A percentile compares a stretch with the other conserved stretches of the same genome.
phyloP scores from a whole-genome alignment of 2,329 filamentous ascomycete genomes.

The Talaromyces sp. region DNA sequence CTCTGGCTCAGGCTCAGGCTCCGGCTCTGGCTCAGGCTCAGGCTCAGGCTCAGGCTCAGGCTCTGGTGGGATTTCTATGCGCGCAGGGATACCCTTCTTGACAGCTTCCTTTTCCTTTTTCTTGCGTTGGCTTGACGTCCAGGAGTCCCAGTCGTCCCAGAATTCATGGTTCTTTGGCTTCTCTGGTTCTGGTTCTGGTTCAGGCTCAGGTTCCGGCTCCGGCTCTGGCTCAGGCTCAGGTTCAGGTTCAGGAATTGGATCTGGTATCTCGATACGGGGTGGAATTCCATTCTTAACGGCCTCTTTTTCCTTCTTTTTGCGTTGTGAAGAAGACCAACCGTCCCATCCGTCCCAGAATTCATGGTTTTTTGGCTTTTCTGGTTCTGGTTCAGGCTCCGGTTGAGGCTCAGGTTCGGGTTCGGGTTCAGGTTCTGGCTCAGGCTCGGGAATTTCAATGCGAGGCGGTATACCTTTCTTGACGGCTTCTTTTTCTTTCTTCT shows the following conservation, averaged over 20 bases:
- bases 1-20: slow-evolving; percentile 3
- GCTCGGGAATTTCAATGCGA: too few species aligned
- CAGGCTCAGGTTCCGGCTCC: slow-evolving; percentile 21
- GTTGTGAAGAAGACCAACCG: not conserved
- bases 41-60: slow-evolving; percentile 4
- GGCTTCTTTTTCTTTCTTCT: slow-evolving; percentile 11
- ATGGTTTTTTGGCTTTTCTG: slow-evolving; percentile 1
- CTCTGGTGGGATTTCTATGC: slow-evolving; percentile 3
- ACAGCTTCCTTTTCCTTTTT: slow-evolving; percentile 11
- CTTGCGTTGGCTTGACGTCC: not conserved
- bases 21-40: slow-evolving; percentile 7
- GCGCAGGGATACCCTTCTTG: slow-evolving; percentile 3
- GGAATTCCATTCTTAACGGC: slow-evolving; percentile 7
- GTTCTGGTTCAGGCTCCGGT: not conserved
- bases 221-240: slow-evolving; percentile 27
- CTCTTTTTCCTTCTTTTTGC: slow-evolving; percentile 10
- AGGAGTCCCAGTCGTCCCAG: slow-evolving; percentile 7
- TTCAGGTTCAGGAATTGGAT: slow-evolving; percentile 50
- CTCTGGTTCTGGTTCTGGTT: slow-evolving; percentile 18
- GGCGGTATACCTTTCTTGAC: slow-evolving; percentile 5
- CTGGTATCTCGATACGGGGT: slow-evolving; percentile 12
- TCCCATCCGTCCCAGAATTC: slow-evolving; percentile 10
- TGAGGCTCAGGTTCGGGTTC: slow-evolving; percentile 12
- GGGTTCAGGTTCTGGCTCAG: slow-evolving; percentile 8
- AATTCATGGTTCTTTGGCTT: slow-evolving; percentile 25